These are phyloP conservation scores for Westerdykella ornata DNA, from an alignment of 2,329 filamentous ascomycete species.

Conservation along the genomic window DNA sequence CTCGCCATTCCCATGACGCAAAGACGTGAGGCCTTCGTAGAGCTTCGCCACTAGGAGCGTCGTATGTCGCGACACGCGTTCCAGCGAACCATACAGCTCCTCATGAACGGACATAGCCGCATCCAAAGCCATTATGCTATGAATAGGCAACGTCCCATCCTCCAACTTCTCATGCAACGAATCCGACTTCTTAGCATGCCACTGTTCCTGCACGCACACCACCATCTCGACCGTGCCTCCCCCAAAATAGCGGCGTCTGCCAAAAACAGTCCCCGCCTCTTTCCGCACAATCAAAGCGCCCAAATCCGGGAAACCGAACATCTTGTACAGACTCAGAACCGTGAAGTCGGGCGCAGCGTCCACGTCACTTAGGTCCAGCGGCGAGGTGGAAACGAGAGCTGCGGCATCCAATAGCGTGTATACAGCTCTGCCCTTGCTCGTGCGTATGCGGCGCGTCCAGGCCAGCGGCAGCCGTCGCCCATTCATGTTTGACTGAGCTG, in stretches of 20 bases:
- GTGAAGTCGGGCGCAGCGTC: slow-evolving; percentile 70
- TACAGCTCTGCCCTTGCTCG: slow-evolving; percentile 34
- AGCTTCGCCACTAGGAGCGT: slow-evolving; percentile 56
- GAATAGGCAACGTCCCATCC: slow-evolving; percentile 85
- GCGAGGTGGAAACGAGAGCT: slow-evolving; percentile 68
- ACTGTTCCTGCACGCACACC: slow-evolving; percentile 65
- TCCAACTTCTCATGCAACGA: slow-evolving; percentile 76
- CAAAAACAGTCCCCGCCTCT: slow-evolving; percentile 57
- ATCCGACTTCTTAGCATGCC: slow-evolving; percentile 70
- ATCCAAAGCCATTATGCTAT: slow-evolving; percentile 78
- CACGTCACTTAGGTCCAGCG: slow-evolving; percentile 60
- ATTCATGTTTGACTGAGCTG: slow-evolving; percentile 89
- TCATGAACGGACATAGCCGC: slow-evolving; percentile 64
- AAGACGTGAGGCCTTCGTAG: slow-evolving; percentile 49
- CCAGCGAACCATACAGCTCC: slow-evolving; percentile 65
- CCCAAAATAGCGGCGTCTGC: slow-evolving; percentile 73
- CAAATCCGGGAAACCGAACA: slow-evolving; percentile 94
- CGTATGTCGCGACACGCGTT: slow-evolving; percentile 63
- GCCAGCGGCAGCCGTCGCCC: slow-evolving; percentile 64
- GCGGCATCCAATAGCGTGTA: slow-evolving; percentile 81
- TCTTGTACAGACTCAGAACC: slow-evolving; percentile 87
- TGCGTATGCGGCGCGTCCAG: slow-evolving; percentile 53
- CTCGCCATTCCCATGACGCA: slow-evolving; percentile 64
- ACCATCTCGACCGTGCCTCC: slow-evolving; percentile 94
- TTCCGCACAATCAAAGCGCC: slow-evolving; percentile 79